Percentiles rank a stretch among this genome's conserved stretches.
Evolutionary conservation across 345 rosid genomes (phyloP).

Genomic region (Laguncularia racemosa): DNA sequence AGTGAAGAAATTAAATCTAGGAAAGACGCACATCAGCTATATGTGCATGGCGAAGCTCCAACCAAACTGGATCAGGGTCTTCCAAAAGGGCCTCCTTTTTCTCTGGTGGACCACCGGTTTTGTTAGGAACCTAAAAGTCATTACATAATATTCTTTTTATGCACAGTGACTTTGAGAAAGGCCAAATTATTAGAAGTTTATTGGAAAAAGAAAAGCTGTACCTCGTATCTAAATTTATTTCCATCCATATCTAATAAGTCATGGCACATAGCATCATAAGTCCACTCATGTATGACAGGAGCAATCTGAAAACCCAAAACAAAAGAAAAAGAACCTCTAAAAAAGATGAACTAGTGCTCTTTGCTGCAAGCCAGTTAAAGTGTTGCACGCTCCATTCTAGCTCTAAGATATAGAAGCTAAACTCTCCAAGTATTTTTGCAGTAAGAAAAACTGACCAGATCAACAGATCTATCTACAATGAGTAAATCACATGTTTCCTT

Average conservation of each 20-base stretch:
- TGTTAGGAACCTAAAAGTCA: slow-evolving; percentile 55
- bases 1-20: slow-evolving; percentile 7
- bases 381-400: too few species aligned
- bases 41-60: slow-evolving; percentile 87
- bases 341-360: neutral
- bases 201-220: slow-evolving; percentile 9
- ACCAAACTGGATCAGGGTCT: slow-evolving; percentile 87
- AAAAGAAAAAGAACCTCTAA: slow-evolving; percentile 4
- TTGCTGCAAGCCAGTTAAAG: neutral
- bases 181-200: neutral
- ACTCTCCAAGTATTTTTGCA: too few species aligned
- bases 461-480: slow-evolving; percentile 85
- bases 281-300: slow-evolving; percentile 97
- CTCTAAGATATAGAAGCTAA: too few species aligned
- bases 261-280: slow-evolving; percentile 98
- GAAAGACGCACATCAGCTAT: slow-evolving; percentile 72
- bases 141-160: neutral
- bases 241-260: slow-evolving; percentile 92
- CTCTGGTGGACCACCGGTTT: slow-evolving; percentile 61
- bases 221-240: slow-evolving; percentile 74
- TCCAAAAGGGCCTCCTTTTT: slow-evolving; percentile 77
- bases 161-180: neutral
- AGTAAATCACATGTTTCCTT: slow-evolving; percentile 81
- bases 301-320: slow-evolving; percentile 52
- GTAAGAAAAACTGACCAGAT: slow-evolving; percentile 49